A percentile compares a stretch with the other conserved stretches of the same genome.
Conservation (phyloP, 139 green algal species). For the Micractinium conductrix region DNA sequence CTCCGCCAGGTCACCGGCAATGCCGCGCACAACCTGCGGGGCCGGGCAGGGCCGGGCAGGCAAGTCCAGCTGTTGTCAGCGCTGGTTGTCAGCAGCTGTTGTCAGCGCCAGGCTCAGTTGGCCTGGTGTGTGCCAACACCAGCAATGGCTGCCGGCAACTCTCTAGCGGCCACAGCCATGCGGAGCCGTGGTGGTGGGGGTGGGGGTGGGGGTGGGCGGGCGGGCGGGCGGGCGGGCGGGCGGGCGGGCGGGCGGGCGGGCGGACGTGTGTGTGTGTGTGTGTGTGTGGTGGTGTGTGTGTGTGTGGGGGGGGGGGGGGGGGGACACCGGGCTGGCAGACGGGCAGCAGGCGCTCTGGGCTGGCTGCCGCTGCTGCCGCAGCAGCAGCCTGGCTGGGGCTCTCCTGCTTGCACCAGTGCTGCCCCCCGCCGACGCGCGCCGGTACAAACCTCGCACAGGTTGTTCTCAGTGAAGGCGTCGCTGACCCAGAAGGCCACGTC, state of each 20-base stretch:
- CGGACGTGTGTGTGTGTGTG: neutral
- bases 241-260: neutral
- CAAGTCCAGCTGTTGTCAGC: neutral
- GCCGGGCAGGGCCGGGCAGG: neutral
- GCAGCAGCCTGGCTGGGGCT: neutral
- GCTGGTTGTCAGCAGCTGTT: neutral
- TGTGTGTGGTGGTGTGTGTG: neutral
- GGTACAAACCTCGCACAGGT: constrained; percentile 88
- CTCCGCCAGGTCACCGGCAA: constrained; percentile 91
- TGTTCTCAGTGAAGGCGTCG: constrained; percentile 97
- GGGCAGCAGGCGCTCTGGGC: neutral
- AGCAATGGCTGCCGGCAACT: neutral
- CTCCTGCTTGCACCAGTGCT: neutral
- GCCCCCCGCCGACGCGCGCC: neutral
- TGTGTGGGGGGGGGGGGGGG: too few relatives aligned
- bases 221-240: too few relatives aligned
- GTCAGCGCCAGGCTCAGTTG: neutral
- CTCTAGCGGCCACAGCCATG: neutral
- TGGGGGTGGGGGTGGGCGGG: too few relatives aligned
- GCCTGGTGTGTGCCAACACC: neutral
- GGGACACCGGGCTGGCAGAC: too few relatives aligned
- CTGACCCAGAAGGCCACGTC: constrained; percentile 98
- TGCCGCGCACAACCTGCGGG: constrained; percentile 63
- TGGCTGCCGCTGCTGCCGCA: neutral
- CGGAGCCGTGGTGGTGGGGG: too few relatives aligned